Evolutionary conservation across 129 eudicot species (phyloP).

Genomic region (Flaveria ramosissima): DNA sequence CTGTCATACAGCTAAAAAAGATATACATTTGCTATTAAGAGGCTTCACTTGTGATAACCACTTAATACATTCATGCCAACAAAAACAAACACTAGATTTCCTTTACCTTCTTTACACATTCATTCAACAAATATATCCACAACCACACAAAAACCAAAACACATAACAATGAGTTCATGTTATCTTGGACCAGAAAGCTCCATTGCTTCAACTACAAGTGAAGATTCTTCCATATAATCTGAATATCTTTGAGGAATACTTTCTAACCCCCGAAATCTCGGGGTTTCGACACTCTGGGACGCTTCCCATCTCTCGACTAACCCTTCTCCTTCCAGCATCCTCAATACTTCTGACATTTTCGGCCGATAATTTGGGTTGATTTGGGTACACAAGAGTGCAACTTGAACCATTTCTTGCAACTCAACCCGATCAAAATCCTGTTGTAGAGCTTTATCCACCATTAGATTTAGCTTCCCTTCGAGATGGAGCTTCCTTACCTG

Average conservation of each 20-base stretch:
- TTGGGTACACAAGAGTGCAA: conserved; percentile 83
- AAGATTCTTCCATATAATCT: conserved; percentile 83
- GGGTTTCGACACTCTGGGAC: conserved; percentile 56
- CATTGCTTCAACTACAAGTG: conserved; percentile 85
- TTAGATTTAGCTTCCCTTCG: conserved; percentile 72
- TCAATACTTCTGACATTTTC: conserved; percentile 84
- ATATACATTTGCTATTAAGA: conserved; percentile 28
- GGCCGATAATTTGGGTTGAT: conserved; percentile 78
- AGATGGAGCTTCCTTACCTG: conserved; percentile 82
- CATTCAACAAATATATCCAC: conserved; percentile 34
- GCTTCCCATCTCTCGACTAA: conserved; percentile 96
- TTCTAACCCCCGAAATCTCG: conserved; percentile 45
- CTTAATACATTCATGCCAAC: conserved; percentile 16
- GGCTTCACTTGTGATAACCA: conserved; percentile 17
- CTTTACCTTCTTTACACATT: conserved; percentile 34
- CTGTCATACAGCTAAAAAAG: conserved; percentile 7
- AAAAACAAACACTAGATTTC: conserved; percentile 23
- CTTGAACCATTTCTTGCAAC: conserved; percentile 85
- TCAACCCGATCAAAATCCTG: conserved; percentile 63
- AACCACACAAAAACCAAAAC: conserved; percentile 36
- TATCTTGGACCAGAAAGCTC: conserved; percentile 98
- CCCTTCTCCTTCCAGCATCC: conserved; percentile 96
- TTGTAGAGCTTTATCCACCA: conserved; percentile 74
- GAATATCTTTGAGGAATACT: conserved; percentile 69
- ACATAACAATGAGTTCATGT: conserved; percentile 33